Evolutionary conservation across 2,329 filamentous ascomycete species (phyloP).

Genomic region (Hypoxylon sp.): DNA sequence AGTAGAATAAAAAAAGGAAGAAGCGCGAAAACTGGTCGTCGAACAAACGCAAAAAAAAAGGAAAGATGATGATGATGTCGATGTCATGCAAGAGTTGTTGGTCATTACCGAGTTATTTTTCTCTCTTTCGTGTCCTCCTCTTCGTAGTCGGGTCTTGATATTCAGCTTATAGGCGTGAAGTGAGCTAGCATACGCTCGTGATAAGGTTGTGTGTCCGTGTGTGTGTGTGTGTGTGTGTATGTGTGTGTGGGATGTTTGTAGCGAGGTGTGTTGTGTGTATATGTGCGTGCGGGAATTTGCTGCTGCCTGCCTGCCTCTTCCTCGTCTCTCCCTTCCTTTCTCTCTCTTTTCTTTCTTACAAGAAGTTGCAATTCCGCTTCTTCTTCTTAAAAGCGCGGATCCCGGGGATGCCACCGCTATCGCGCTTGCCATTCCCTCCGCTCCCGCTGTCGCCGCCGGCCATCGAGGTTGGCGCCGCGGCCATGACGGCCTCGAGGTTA

Average conservation of each 20-base stretch:
- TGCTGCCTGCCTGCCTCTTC: constrained; percentile 2
- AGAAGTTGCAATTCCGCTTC: constrained; percentile 85
- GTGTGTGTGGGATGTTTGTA: neutral
- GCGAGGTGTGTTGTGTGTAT: neutral
- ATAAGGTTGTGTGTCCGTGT: neutral
- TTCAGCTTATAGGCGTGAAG: neutral
- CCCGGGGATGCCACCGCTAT: constrained; percentile 60
- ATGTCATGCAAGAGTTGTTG: constrained; percentile 50
- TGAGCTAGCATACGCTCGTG: neutral
- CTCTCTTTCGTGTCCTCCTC: constrained; percentile 17
- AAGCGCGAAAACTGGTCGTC: constrained; percentile 24
- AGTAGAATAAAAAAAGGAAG: constrained; percentile 34
- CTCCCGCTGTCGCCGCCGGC: constrained; percentile 53
- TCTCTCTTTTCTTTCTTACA: constrained; percentile 64
- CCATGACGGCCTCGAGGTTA: constrained; percentile 68
- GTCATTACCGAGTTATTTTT: constrained; percentile 45
- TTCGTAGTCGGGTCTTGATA: constrained; percentile 2
- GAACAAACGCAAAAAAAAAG: constrained; percentile 32
- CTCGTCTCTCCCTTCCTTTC: too few species aligned
- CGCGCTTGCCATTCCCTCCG: constrained; percentile 55
- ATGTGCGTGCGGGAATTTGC: neutral
- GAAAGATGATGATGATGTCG: constrained; percentile 19
- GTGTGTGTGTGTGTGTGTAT: neutral
- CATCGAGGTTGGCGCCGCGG: constrained; percentile 56
- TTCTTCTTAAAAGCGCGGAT: constrained; percentile 76